Evolutionary conservation across 179 eudicot species (phyloP).

Genomic region (Gypsophila paniculata): DNA sequence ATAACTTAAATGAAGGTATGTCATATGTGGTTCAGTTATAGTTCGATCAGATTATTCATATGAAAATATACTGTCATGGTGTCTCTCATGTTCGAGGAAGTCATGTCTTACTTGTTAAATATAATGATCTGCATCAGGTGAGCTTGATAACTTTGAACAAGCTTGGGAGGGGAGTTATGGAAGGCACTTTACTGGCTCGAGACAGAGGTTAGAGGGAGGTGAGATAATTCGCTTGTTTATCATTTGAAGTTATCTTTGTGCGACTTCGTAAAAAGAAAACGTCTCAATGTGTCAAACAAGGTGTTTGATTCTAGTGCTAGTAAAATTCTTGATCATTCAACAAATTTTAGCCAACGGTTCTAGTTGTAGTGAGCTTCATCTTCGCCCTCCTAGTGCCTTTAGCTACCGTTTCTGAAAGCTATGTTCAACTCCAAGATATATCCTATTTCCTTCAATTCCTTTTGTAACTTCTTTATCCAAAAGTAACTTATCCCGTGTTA

Average conservation of each 20-base stretch:
- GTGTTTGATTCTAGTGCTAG: not conserved
- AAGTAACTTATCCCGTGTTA: not conserved
- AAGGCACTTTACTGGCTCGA: conserved; percentile 57
- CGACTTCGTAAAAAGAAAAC: not conserved
- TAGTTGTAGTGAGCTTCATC: not conserved
- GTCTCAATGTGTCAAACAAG: conserved; percentile 1
- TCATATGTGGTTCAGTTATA: not conserved
- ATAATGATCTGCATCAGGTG: conserved; percentile 42
- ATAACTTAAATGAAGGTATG: conserved; percentile 79
- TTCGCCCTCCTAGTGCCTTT: not conserved
- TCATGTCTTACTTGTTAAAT: conserved; percentile 1
- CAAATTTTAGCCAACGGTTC: not conserved
- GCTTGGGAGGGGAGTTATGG: conserved; percentile 75
- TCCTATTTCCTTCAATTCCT: not conserved
- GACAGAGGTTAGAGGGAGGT: conserved; percentile 38
- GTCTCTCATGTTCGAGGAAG: conserved; percentile 6
- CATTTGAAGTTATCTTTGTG: not conserved
- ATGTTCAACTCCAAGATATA: too few relatives aligned
- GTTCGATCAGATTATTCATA: not conserved
- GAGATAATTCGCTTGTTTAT: not conserved
- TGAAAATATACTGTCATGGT: not conserved
- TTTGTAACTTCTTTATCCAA: not conserved
- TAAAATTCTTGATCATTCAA: not conserved
- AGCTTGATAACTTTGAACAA: conserved; percentile 69
- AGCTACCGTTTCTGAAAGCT: too few relatives aligned